Conservation (phyloP, 768 basidiomycete species). For the Clitopilus passeckerianus region DNA sequence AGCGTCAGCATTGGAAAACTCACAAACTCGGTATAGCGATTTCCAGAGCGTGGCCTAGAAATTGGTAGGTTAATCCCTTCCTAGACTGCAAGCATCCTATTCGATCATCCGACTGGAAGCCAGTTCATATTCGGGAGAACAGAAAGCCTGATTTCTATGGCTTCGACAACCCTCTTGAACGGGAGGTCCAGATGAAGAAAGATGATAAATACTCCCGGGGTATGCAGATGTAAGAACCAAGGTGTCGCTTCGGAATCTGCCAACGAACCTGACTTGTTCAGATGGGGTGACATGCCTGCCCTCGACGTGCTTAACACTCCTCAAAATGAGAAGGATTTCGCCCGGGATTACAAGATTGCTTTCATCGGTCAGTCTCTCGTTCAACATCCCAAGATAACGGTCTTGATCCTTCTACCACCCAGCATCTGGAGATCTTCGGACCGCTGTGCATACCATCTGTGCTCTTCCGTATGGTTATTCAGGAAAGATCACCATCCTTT, state of each 20-base stretch:
- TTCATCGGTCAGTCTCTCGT: neutral
- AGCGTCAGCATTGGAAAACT: neutral
- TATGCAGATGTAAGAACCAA: slow-evolving; percentile 13
- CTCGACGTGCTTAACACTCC: neutral
- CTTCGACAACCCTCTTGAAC: neutral
- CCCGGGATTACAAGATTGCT: neutral
- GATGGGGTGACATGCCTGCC: neutral
- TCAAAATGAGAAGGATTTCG: neutral
- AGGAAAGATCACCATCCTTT: neutral
- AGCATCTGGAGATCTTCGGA: neutral
- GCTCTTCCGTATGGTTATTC: neutral
- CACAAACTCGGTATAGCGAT: neutral
- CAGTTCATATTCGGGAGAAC: slow-evolving; percentile 6
- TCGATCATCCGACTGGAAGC: slow-evolving; percentile 2
- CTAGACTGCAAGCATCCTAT: slow-evolving; percentile 1
- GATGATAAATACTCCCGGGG: slow-evolving; percentile 12
- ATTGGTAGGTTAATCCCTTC: neutral
- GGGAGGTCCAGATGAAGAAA: too few species aligned
- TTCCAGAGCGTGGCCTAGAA: neutral
- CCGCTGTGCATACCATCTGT: neutral
- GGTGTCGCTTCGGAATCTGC: neutral
- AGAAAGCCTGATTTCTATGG: slow-evolving; percentile 14
- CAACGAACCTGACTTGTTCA: too few species aligned
- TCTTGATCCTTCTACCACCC: neutral
- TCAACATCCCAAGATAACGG: neutral